Evolutionary conservation across 306 rosid species (phyloP), one percentile per base, ranked within the genome.

Genomic region (Cicer yamashitae): DNA sequence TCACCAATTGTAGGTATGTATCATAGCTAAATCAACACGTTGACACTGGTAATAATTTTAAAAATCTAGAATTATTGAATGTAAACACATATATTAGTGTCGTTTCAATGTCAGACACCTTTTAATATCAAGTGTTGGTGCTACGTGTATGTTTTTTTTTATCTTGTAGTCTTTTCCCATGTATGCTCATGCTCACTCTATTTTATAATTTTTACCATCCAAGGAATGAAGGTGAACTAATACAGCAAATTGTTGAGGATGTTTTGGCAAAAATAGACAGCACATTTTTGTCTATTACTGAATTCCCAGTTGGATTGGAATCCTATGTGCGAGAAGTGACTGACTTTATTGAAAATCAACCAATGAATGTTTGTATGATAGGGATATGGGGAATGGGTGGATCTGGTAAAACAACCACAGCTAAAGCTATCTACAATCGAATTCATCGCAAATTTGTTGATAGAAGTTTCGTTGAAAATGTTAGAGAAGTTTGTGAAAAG

Each of bases 381-480:
- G 80, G 80, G 30, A 65, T 76, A 6, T 76, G 80, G 67, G 80
- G 80, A 8, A 76, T 76, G 67, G 80, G 80, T 0, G 80, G 74
- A 0, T 52, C 25, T 0, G 58, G 58, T 0, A 52, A 52, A 52
- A 52, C 58, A 52, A 52, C 58, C 58, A 14, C 10, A 7, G 25
- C 58, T 15, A 77, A 77, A 77, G 81, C 13, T 37, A 56, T 77
- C 68, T 77, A 67, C 81, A 77, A 77, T 45, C n/a, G 1, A 14
- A 44, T 67, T 11, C 41, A 52, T 14, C 10, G 5, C 1, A 52
- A 7, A 52, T 52, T 52, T 3, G 10, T n/a, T 0, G 22, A 7
- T 38, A 74, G 71, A 74, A 74, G 22, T 37, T 74, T 48, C 7
- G 6, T 37, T 37, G 30, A 1, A 0, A 14, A 6, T 66, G 34